Conservation (phyloP, 495 filamentous ascomycete genomes). For the Aspergillus indologenus region DNA sequence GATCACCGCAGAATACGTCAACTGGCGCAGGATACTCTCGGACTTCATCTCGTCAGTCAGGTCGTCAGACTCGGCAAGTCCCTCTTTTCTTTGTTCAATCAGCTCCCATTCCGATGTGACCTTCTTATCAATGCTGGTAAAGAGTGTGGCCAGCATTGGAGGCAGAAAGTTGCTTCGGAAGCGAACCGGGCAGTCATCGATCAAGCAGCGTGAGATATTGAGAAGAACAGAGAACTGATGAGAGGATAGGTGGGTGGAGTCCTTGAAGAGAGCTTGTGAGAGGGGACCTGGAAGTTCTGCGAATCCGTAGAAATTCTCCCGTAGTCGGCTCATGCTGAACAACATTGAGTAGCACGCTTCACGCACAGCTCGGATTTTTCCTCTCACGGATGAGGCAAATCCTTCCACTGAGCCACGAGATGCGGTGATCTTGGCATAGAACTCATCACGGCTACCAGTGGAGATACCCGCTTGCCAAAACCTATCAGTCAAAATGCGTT, state of each 20-base stretch:
- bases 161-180: conserved; percentile 79
- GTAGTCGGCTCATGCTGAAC: conserved; percentile 85
- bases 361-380: conserved; percentile 80
- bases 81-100: conserved; percentile 61
- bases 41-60: conserved; percentile 96
- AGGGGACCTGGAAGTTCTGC: conserved; percentile 79
- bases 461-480: conserved; percentile 99
- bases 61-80: conserved; percentile 62
- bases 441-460: conserved; percentile 88
- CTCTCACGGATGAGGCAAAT: conserved; percentile 87
- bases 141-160: conserved; percentile 76
- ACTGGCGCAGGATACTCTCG: conserved; percentile 90
- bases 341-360: conserved; percentile 92
- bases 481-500: conserved; percentile 84
- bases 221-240: conserved; percentile 91
- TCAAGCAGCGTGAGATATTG: conserved; percentile 78
- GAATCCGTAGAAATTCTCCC: conserved; percentile 85
- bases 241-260: conserved; percentile 80
- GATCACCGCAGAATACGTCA: conserved; percentile 87
- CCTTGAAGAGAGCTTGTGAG: conserved; percentile 76
- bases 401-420: conserved; percentile 90
- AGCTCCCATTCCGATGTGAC: conserved; percentile 79
- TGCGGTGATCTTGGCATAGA: conserved; percentile 84
- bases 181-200: conserved; percentile 83
- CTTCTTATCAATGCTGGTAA: conserved; percentile 81